Conservation (phyloP, 139 green algal genomes). For the Closterium sp. region DNA sequence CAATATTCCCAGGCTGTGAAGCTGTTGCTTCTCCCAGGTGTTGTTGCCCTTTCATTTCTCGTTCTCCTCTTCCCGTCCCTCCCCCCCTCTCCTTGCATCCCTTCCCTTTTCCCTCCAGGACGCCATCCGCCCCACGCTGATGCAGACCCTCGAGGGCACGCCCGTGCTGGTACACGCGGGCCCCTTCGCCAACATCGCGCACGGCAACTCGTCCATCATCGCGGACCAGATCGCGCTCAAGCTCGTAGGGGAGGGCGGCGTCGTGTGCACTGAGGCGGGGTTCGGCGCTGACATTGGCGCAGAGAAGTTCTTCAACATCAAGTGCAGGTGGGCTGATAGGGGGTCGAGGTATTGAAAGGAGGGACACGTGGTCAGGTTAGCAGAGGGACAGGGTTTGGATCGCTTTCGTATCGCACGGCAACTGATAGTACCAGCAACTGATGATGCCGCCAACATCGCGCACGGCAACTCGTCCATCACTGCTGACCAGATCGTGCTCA, state of each 20-base stretch:
- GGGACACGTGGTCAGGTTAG: neutral
- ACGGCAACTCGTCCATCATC: slow-evolving; percentile 88
- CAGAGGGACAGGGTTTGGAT: too few species aligned
- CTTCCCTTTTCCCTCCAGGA: slow-evolving; percentile 68
- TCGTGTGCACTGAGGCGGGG: slow-evolving; percentile 90
- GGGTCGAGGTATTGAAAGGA: too few species aligned
- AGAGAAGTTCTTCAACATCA: slow-evolving; percentile 95
- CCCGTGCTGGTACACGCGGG: slow-evolving; percentile 83
- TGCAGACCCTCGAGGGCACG: slow-evolving; percentile 92
- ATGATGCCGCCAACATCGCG: slow-evolving; percentile 98
- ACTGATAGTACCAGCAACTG: too few species aligned
- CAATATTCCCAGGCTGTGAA: too few species aligned
- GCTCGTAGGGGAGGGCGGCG: slow-evolving; percentile 87
- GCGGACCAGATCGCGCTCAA: slow-evolving; percentile 91
- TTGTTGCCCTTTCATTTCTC: neutral
- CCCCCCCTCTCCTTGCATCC: neutral
- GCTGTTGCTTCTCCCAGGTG: too few species aligned
- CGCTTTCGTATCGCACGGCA: too few species aligned
- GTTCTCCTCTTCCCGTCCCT: neutral
- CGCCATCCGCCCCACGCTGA: slow-evolving; percentile 89
- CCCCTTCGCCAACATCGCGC: slow-evolving; percentile 97
- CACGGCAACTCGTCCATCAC: slow-evolving; percentile 87
- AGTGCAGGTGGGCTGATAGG: slow-evolving; percentile 68
- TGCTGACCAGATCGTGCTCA: slow-evolving; percentile 87
- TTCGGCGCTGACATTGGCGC: slow-evolving; percentile 98